phyloP scores from a whole-genome alignment of 495 filamentous ascomycete genomes.

The Tuber calosporum region DNA sequence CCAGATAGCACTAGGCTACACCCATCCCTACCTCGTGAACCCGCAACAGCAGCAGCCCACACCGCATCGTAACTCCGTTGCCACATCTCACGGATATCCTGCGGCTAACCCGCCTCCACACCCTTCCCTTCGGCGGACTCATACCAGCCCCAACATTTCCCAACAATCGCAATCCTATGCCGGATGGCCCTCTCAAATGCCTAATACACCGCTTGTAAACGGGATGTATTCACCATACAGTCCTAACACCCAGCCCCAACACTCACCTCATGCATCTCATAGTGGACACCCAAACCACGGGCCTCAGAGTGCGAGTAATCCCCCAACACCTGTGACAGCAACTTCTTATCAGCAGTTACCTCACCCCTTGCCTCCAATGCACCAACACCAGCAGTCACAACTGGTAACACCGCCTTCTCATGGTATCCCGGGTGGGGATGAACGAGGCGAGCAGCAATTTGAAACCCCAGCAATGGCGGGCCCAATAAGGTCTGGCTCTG shows the following conservation, averaged over 20 bases:
- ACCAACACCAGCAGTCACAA: constrained; percentile 31
- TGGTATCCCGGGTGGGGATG: constrained; percentile 27
- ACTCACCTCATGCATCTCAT: constrained; percentile 35
- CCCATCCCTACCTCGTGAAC: constrained; percentile 22
- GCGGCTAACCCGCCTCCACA: constrained; percentile 27
- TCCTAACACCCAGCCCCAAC: constrained; percentile 28
- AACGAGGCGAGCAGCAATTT: constrained; percentile 33
- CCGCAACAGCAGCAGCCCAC: constrained; percentile 20
- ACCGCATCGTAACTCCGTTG: constrained; percentile 28
- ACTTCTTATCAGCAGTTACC: constrained; percentile 35
- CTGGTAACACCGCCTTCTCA: constrained; percentile 31
- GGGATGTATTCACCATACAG: constrained; percentile 35
- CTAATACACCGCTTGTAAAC: constrained; percentile 22
- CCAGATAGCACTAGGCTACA: not conserved
- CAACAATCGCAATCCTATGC: constrained; percentile 27
- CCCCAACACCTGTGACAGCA: constrained; percentile 31
- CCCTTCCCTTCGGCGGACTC: constrained; percentile 29
- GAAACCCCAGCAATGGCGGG: constrained; percentile 34
- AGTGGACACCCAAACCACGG: constrained; percentile 24
- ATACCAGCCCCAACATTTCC: constrained; percentile 33
- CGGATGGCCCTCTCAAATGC: constrained; percentile 24
- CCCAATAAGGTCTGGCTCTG: constrained; percentile 25
- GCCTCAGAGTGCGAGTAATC: constrained; percentile 32
- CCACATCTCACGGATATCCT: constrained; percentile 24
- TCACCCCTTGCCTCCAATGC: constrained; percentile 33